These are phyloP conservation scores for Suaeda aralocaspica DNA, from an alignment of 148 eudicot species.

Conservation along the genomic window DNA sequence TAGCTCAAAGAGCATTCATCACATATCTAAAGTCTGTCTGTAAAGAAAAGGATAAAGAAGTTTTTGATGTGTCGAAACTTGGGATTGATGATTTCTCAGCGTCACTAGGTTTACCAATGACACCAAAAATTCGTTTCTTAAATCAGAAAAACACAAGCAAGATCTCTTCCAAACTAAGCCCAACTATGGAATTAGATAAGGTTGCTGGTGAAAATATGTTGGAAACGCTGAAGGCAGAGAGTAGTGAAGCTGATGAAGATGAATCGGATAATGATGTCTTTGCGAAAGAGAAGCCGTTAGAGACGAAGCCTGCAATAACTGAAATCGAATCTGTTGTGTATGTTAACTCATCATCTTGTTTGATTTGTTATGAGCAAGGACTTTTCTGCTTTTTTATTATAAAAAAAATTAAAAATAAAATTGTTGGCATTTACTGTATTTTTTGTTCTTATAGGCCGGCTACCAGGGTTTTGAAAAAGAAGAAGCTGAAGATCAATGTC, in stretches of 20 bases:
- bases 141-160: conserved; percentile 45
- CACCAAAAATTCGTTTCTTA: conserved; percentile 70
- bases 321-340: conserved; percentile 45
- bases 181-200: conserved; percentile 31
- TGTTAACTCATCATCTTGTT: conserved; percentile 21
- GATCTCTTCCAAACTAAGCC: conserved; percentile 25
- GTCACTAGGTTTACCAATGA: conserved; percentile 84
- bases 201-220: conserved; percentile 31
- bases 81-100: conserved; percentile 75
- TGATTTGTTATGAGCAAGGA: not conserved
- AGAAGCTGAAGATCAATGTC: conserved; percentile 83
- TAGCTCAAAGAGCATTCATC: conserved; percentile 79
- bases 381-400: not conserved
- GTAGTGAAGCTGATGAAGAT: conserved; percentile 31
- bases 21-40: conserved; percentile 69
- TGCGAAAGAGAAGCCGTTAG: conserved; percentile 25
- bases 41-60: conserved; percentile 70
- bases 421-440: too few species aligned
- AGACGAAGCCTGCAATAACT: conserved; percentile 36
- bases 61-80: conserved; percentile 72
- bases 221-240: conserved; percentile 20
- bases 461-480: conserved; percentile 69
- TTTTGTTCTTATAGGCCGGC: conserved; percentile 44
- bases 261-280: conserved; percentile 38
- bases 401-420: too few species aligned